phyloP scores from a whole-genome alignment of 2,329 filamentous ascomycete species.

The Fusarium mundagurra region DNA sequence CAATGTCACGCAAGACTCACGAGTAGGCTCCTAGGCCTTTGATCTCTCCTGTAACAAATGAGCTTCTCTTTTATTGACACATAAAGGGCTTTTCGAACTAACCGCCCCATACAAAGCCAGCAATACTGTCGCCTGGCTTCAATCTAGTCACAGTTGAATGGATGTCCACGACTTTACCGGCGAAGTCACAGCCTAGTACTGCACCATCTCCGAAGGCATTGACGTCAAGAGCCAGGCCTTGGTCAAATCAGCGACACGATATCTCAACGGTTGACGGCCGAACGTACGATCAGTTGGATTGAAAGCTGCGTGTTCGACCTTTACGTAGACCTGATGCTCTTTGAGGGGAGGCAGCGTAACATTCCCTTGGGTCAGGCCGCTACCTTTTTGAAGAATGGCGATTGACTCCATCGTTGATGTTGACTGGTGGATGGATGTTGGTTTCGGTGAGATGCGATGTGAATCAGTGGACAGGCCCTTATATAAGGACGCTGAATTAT shows the following conservation, averaged over 20 bases:
- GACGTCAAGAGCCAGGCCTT: conserved; percentile 46
- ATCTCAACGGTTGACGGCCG: rapidly evolving
- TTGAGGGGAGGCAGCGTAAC: conserved; percentile 1
- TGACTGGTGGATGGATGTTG: not conserved
- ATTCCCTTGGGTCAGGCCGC: not conserved
- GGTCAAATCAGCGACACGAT: not conserved
- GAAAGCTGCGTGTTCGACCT: conserved; percentile 37
- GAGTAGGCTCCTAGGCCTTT: conserved; percentile 49
- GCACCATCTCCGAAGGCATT: conserved; percentile 51
- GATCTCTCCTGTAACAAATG: conserved; percentile 20
- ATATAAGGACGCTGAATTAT: not conserved
- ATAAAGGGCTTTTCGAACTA: not conserved
- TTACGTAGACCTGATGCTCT: conserved; percentile 37
- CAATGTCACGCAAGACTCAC: not conserved
- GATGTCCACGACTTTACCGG: conserved; percentile 46
- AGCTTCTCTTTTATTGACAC: not conserved
- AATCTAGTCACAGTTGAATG: conserved; percentile 39
- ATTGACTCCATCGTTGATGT: not conserved
- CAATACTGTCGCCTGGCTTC: conserved; percentile 24
- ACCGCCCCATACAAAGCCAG: conserved; percentile 44
- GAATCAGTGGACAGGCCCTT: not conserved
- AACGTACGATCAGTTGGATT: conserved; percentile 41
- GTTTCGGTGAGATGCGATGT: not conserved
- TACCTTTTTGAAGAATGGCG: conserved; percentile 15
- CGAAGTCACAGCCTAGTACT: conserved; percentile 51